Conservation (phyloP, 2,329 filamentous ascomycete genomes). For the Mollisiaceae sp. region DNA sequence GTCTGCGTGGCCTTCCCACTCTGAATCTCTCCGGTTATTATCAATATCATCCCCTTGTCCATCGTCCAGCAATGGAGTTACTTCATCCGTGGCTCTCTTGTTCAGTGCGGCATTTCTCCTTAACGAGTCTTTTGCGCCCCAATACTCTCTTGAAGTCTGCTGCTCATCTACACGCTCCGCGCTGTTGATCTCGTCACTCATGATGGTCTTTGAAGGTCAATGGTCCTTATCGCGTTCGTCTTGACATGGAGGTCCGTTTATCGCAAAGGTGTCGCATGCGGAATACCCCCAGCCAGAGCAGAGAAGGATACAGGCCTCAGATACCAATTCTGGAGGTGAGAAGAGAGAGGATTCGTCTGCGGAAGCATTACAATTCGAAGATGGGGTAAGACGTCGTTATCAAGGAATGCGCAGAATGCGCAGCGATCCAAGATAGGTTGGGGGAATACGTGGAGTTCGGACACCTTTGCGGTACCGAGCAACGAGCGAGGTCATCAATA, state of each 20-base stretch:
- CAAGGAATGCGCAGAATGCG: slow-evolving; percentile 2
- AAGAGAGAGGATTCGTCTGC: background rate
- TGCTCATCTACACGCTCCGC: background rate
- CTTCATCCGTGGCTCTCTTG: slow-evolving; percentile 21
- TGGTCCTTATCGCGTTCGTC: slow-evolving; percentile 3
- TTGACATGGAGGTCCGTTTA: slow-evolving; percentile 1
- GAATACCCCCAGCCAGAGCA: slow-evolving; percentile 1
- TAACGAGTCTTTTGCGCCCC: slow-evolving; percentile 38
- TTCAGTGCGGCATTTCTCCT: slow-evolving; percentile 28
- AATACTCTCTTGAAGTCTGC: slow-evolving; percentile 15
- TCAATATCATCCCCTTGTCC: slow-evolving; percentile 27
- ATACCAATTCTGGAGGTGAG: background rate
- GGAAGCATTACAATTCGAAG: background rate
- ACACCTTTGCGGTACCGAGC: background rate
- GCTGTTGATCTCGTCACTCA: background rate
- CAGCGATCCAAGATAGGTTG: slow-evolving; percentile 7
- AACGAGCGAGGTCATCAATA: background rate
- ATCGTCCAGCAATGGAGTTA: slow-evolving; percentile 36
- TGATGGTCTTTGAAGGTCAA: slow-evolving; percentile 4
- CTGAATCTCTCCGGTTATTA: slow-evolving; percentile 25
- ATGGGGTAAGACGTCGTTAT: slow-evolving; percentile 8
- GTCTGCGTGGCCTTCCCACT: slow-evolving; percentile 59
- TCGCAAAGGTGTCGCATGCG: slow-evolving; percentile 4
- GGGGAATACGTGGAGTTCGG: slow-evolving; percentile 8
- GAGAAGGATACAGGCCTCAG: background rate